phyloP scores from a whole-genome alignment of 106 monocot genomes.

The Dioscorea dumetorum region DNA sequence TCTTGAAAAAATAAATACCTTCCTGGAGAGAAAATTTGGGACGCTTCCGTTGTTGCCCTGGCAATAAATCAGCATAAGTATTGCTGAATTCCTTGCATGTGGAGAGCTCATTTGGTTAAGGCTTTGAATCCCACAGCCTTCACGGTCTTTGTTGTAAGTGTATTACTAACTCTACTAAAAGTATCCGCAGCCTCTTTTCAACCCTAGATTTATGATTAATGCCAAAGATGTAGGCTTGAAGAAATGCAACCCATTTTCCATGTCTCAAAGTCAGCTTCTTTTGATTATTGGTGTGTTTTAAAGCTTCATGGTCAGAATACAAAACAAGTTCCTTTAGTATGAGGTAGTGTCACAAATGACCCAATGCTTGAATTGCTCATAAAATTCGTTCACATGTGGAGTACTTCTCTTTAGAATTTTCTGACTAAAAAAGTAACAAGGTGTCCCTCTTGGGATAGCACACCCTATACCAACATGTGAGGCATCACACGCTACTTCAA shows the following conservation, averaged over 20 bases:
- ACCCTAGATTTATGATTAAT: background rate
- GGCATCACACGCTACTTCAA: background rate
- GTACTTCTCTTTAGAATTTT: background rate
- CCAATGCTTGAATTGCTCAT: background rate
- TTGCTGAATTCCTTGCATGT: background rate
- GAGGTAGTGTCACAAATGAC: background rate
- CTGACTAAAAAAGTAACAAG: background rate
- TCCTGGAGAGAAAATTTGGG: background rate
- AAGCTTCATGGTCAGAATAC: conserved; percentile 2
- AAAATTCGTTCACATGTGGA: background rate
- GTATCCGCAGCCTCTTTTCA: background rate
- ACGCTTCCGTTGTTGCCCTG: background rate
- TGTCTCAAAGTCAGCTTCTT: background rate
- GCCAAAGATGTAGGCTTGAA: background rate
- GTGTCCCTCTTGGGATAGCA: background rate
- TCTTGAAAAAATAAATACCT: background rate
- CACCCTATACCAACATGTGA: background rate
- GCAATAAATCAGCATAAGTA: background rate
- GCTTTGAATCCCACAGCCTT: background rate
- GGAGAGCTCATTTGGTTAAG: background rate
- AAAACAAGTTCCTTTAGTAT: background rate
- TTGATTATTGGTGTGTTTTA: background rate
- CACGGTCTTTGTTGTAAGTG: background rate
- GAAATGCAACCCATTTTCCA: background rate
- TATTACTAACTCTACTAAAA: background rate